Conservation (phyloP, 2,329 filamentous ascomycete species). For the Coleophoma cylindrospora region DNA sequence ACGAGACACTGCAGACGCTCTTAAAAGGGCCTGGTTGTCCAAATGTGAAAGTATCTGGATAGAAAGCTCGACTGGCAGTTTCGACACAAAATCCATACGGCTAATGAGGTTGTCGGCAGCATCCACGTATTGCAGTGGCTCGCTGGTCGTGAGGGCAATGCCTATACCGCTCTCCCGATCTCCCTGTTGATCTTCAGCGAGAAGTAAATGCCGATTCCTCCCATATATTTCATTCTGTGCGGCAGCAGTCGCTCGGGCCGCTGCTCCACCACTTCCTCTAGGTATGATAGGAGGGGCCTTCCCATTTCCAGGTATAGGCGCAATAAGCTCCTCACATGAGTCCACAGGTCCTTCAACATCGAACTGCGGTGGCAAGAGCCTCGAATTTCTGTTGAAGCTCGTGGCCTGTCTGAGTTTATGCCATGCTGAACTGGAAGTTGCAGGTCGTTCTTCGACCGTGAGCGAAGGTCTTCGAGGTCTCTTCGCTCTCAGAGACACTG, state of each 20-base stretch:
- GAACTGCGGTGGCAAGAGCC: conserved; percentile 8
- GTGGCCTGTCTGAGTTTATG: conserved; percentile 23
- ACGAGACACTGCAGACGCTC: conserved; percentile 44
- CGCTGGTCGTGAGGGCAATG: conserved; percentile 40
- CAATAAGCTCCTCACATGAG: conserved; percentile 12
- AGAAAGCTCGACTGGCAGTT: conserved; percentile 52
- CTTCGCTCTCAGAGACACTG: conserved; percentile 21
- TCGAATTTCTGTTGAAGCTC: conserved; percentile 24
- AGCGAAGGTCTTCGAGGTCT: conserved; percentile 23
- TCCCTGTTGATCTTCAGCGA: conserved; percentile 30
- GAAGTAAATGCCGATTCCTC: conserved; percentile 35
- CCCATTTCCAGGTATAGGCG: conserved; percentile 29
- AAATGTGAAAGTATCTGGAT: conserved; percentile 53
- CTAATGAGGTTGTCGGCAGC: conserved; percentile 37
- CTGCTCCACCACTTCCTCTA: conserved; percentile 52
- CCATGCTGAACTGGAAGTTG: conserved; percentile 19
- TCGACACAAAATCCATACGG: conserved; percentile 52
- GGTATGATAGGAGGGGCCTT: conserved; percentile 57
- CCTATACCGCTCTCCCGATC: conserved; percentile 62
- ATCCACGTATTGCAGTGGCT: conserved; percentile 26
- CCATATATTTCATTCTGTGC: conserved; percentile 48
- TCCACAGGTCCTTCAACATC: conserved; percentile 13
- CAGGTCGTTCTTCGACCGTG: conserved; percentile 17
- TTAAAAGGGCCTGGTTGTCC: conserved; percentile 45
- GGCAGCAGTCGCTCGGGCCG: conserved; percentile 53